Conservation (phyloP, 1,139 yeast genomes). For the Saccharomycopsis hybrid region DNA sequence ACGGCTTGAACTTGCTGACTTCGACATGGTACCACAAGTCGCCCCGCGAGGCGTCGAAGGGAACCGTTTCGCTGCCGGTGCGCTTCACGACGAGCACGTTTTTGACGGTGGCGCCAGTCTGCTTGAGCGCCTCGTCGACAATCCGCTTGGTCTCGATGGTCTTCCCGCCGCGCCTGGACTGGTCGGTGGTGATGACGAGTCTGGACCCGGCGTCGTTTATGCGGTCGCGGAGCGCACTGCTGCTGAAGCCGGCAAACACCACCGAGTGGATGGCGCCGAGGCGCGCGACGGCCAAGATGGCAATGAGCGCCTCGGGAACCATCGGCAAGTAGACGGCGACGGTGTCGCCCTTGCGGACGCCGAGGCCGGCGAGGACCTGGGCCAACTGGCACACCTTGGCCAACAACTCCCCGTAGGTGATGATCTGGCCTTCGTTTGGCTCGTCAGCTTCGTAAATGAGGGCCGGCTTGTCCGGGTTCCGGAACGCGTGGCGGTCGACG, state of each 20-base stretch:
- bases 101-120: conserved; percentile 72
- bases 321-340: conserved; percentile 96
- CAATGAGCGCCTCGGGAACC: conserved; percentile 92
- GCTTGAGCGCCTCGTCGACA: conserved; percentile 84
- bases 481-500: conserved; percentile 92
- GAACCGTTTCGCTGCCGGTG: conserved; percentile 64
- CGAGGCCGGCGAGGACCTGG: conserved; percentile 79
- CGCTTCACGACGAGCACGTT: conserved; percentile 83
- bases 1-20: conserved; percentile 71
- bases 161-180: conserved; percentile 95
- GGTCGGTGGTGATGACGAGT: conserved; percentile 91
- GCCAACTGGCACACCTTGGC: conserved; percentile 86
- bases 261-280: conserved; percentile 96
- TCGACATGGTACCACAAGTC: conserved; percentile 95
- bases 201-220: conserved; percentile 81
- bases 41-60: conserved; percentile 60
- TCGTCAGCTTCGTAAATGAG: conserved; percentile 94
- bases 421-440: conserved; percentile 61
- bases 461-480: conserved; percentile 82
- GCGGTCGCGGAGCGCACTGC: conserved; percentile 89
- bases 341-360: conserved; percentile 87
- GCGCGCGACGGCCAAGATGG: conserved; percentile 91
- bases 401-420: conserved; percentile 83
- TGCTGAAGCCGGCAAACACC: conserved; percentile 93
- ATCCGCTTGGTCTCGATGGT: conserved; percentile 85